Evolutionary conservation across 371 early-diverging fungal genomes (phyloP), one percentile per base, ranked within the genome.

Genomic region (Mortierella sp.): DNA sequence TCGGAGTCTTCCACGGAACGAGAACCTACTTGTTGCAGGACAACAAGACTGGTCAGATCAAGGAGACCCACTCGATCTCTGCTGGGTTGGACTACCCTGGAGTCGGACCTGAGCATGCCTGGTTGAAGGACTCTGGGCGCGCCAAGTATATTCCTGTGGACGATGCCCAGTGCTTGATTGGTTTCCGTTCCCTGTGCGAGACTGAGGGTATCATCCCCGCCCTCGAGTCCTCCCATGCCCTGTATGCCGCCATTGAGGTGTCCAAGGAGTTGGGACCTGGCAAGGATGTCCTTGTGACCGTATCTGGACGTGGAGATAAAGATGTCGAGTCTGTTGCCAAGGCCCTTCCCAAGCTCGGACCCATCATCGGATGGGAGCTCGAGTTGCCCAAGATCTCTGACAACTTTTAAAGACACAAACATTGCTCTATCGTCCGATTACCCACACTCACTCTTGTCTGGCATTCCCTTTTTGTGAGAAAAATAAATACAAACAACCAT

Each of bases 1-100:
- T 97, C 31, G 98, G 98, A 86, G 98, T 99, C 34, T 93, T 99
- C 88, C 99, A 98, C 81, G 99, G 99, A 55, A 97, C 98, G 6
- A 92, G 95, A 76, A 98, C 99, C 11, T 98, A 96, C 80, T 89
- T 99, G 73, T 89, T 98, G 77, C 98, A 99, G 89, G 98, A 98
- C 86, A 83, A 86, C 28, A 93, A 96, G 81, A 86, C 86, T 37
- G 99, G 99, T 24, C 98, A 98, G 89, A 98, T 99, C 88, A 91
- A 94, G 81, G 97, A 98, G 83, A 98, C 99, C 1, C 97, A 98
- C 88, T 95, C 95, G 70, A 96, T 99, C 84, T 95, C 96, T 76
- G 98, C 98, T 87, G 99, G 98, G 34, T 91, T 99, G 70, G 98
- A 98, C 90, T 98, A 99, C 88, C 98, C 99, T 6, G 98, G 98